Evolutionary conservation across 2,329 filamentous ascomycete genomes (phyloP), one percentile per base, ranked within the genome.

Genomic region (Fusarium pseudoanthophilum): DNA sequence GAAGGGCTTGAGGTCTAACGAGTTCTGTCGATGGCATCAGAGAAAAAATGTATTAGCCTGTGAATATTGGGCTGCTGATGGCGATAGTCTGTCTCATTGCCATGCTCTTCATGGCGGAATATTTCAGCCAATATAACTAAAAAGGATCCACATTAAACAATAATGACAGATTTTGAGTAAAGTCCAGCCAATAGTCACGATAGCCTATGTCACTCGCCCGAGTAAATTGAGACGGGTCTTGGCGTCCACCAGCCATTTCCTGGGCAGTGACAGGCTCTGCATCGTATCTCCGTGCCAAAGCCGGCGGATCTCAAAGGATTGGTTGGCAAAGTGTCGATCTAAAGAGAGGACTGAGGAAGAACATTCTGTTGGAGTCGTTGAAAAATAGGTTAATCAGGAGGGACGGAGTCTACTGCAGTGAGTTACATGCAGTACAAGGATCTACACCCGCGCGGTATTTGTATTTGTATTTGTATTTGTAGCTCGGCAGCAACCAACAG

Each of bases 221-320:
- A 32, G 39, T 14, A 32, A 24, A 34, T 52, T 39, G n/a, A 43
- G 59, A 48, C 30, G 64, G 64, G 45, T 39, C 62, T 64, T n/a
- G 36, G 46, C 37, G 42, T 26, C 42, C 14, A 24, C 46, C 48
- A 32, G 14, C 28, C 32, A 51, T 40, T 53, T 39, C 37, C 21
- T 42, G 18, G n/a, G 21, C 30, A 69, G 58, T 70, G 65, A 70
- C 65, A 69, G 46, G 14, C 13, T 58, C 56, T 56, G 32, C 46
- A 37, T 20, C 51, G 64, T 71, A 78, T 77, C 62, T 60, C 76
- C 76, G 76, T 58, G 42, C 20, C 71, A 78, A 71, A 73, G 45
- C 76, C 76, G 74, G 71, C 34, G 55, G 52, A 60, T 64, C 67
- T 46, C n/a, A 26, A 21, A 42, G 30, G 36, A 42, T 61, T 32